Conservation (phyloP, 345 rosid species). For the Luvunga scandens region DNA sequence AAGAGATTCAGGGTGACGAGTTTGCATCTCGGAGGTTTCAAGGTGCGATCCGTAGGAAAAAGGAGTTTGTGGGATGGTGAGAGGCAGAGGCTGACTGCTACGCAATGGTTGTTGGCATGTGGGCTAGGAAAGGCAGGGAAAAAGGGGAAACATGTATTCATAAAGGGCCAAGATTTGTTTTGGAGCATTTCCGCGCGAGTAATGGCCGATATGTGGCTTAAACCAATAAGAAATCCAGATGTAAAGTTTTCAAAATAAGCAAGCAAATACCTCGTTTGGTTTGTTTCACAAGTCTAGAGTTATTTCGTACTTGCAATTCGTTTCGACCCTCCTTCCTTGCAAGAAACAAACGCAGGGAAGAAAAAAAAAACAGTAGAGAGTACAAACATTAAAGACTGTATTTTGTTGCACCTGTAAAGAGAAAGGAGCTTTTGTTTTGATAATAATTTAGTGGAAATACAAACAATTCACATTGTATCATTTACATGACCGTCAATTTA, state of each 20-base stretch:
- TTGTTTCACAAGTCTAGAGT: neutral
- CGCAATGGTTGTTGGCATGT: conserved; percentile 77
- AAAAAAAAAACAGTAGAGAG: neutral
- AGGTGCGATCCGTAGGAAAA: conserved; percentile 37
- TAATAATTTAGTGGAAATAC: neutral
- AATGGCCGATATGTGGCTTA: conserved; percentile 98
- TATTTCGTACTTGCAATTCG: conserved; percentile 24
- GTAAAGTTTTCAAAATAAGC: conserved; percentile 46
- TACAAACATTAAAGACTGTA: neutral
- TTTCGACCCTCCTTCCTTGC: conserved; percentile 38
- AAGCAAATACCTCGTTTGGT: neutral
- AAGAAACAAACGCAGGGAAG: neutral
- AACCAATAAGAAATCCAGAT: conserved; percentile 85
- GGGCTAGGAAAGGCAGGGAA: conserved; percentile 68
- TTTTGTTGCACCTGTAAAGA: neutral
- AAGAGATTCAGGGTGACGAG: conserved; percentile 58
- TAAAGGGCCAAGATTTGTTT: conserved; percentile 46
- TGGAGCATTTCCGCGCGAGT: conserved; percentile 94
- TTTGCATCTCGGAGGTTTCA: conserved; percentile 70
- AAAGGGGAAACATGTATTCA: conserved; percentile 40
- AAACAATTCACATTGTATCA: too few relatives aligned
- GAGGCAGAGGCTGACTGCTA: conserved; percentile 76
- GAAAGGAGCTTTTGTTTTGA: neutral
- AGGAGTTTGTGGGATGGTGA: conserved; percentile 59
- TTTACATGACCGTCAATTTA: too few relatives aligned